phyloP scores from a whole-genome alignment of 2,329 filamentous ascomycete genomes.

The Eutypella sp. region DNA sequence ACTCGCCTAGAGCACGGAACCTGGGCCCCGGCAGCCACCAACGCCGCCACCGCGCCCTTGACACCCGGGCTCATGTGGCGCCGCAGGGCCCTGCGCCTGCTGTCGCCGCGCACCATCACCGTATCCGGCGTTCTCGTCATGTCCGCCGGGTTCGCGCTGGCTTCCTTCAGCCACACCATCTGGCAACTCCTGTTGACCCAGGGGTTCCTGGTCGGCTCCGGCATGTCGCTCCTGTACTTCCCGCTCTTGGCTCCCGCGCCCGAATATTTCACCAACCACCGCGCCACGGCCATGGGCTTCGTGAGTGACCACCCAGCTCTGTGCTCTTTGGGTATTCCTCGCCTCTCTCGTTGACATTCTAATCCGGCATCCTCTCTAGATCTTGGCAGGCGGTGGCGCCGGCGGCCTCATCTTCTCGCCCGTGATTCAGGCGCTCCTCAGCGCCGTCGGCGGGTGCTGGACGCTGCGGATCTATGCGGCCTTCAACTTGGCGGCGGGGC shows the following conservation, averaged over 20 bases:
- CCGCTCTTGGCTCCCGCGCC: conserved; percentile 40
- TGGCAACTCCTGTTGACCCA: conserved; percentile 40
- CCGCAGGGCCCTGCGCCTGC: conserved; percentile 16
- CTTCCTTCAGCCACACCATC: conserved; percentile 29
- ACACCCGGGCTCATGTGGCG: conserved; percentile 11
- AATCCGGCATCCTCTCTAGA: conserved; percentile 13
- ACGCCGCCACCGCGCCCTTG: conserved; percentile 6
- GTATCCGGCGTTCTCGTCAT: conserved; percentile 36
- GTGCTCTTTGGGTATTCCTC: neutral
- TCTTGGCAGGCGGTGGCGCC: conserved; percentile 36
- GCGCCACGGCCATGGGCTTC: conserved; percentile 41
- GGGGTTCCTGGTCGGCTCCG: conserved; percentile 37
- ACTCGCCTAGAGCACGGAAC: conserved; percentile 33
- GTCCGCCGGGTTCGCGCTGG: conserved; percentile 37
- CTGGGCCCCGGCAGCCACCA: conserved; percentile 10
- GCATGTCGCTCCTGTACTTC: conserved; percentile 39
- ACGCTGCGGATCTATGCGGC: conserved; percentile 36
- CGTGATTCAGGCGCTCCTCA: conserved; percentile 34
- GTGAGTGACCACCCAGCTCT: conserved; percentile 17
- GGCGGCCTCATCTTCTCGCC: conserved; percentile 39
- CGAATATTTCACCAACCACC: conserved; percentile 44
- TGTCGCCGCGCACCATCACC: conserved; percentile 33
- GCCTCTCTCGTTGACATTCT: neutral
- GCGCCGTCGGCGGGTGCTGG: conserved; percentile 36
- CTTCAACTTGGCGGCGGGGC: conserved; percentile 31